Evolutionary conservation across 2,329 filamentous ascomycete species (phyloP).

Genomic region (Botrytis fabae): DNA sequence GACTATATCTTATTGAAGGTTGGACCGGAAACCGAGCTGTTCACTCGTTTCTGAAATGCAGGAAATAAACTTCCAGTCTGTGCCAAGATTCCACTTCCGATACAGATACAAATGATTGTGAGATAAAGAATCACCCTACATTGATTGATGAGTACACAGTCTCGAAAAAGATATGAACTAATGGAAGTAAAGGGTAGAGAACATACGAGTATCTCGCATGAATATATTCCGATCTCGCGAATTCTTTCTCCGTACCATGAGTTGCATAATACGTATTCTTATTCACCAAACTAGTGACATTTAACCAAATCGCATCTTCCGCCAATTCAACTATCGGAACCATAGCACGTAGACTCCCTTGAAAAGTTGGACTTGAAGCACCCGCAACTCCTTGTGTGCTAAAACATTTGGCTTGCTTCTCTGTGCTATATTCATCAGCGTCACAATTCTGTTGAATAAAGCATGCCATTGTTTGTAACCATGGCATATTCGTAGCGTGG

Average conservation of each 20-base stretch:
- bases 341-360: neutral
- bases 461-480: neutral
- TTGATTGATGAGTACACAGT: neutral
- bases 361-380: neutral
- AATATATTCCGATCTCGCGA: neutral
- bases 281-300: neutral
- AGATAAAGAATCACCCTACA: neutral
- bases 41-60: neutral
- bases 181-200: neutral
- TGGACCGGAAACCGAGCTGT: neutral
- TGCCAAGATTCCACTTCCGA: neutral
- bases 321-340: neutral
- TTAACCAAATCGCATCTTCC: neutral
- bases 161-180: neutral
- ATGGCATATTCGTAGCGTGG: too few species aligned
- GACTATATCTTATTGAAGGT: slow-evolving; percentile 8
- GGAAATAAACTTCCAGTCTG: neutral
- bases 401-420: neutral
- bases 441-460: slow-evolving; percentile 2
- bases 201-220: slow-evolving; percentile 4
- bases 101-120: neutral
- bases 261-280: neutral
- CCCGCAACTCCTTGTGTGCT: neutral
- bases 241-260: neutral
- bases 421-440: neutral